Evolutionary conservation across 805 yeast species (phyloP).

Genomic region (Schwanniomyces polymorphus): DNA sequence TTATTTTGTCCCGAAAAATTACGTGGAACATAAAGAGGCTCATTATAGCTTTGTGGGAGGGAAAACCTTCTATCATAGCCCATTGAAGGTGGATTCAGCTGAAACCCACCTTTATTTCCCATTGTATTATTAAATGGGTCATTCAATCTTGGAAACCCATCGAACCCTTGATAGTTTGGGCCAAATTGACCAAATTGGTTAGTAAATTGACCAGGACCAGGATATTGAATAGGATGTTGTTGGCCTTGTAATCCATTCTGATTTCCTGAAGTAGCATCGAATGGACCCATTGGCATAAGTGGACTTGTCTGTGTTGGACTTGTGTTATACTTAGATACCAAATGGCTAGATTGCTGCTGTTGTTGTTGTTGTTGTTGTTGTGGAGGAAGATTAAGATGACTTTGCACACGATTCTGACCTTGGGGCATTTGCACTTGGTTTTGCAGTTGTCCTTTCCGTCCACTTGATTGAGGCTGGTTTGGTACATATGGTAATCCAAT

Average conservation of each 20-base stretch:
- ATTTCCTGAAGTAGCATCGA: constrained; percentile 2
- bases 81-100: constrained; percentile 2
- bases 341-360: neutral
- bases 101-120: neutral
- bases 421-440: neutral
- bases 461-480: constrained; percentile 1
- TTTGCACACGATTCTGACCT: neutral
- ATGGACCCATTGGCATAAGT: constrained; percentile 1
- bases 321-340: neutral
- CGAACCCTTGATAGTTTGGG: constrained; percentile 2
- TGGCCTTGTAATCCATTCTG: neutral
- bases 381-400: neutral
- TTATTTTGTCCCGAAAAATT: constrained; percentile 7
- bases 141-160: constrained; percentile 1
- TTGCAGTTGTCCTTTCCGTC: neutral
- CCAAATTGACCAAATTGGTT: constrained; percentile 1
- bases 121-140: constrained; percentile 3
- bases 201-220: neutral
- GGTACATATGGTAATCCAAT: constrained; percentile 34
- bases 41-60: neutral
- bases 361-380: neutral
- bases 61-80: constrained; percentile 5
- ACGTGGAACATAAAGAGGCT: constrained; percentile 7
- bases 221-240: neutral
- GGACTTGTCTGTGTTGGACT: constrained; percentile 4